Conservation (phyloP, 495 filamentous ascomycete genomes). For the Lasiosphaeria miniovina region DNA sequence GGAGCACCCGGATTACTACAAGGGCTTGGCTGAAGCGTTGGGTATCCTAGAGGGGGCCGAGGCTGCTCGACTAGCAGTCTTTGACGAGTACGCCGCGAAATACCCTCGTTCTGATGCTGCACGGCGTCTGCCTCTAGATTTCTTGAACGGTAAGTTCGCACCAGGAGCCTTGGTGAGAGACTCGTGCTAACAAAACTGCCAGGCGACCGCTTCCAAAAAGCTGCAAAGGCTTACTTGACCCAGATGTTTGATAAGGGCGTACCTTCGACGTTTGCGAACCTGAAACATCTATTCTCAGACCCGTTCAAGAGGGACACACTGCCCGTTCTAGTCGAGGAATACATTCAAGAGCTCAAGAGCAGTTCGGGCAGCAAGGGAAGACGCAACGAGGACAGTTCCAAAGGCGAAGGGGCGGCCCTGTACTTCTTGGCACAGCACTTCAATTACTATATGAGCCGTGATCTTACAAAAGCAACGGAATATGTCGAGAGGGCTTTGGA, state of each 20-base stretch:
- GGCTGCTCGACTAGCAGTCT: constrained; percentile 63
- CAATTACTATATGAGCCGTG: constrained; percentile 83
- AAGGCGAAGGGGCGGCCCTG: constrained; percentile 71
- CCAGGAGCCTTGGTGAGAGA: not conserved
- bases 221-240: constrained; percentile 76
- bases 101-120: constrained; percentile 81
- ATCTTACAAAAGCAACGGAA: constrained; percentile 75
- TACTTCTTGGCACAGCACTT: constrained; percentile 98
- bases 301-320: constrained; percentile 70
- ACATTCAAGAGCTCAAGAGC: constrained; percentile 55
- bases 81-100: constrained; percentile 77
- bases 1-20: constrained; percentile 84
- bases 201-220: constrained; percentile 76
- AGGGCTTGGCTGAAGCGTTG: constrained; percentile 66
- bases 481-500: constrained; percentile 82
- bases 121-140: constrained; percentile 82
- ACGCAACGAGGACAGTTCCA: constrained; percentile 54
- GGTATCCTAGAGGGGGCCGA: constrained; percentile 60
- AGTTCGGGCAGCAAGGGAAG: constrained; percentile 38
- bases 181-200: constrained; percentile 16
- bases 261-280: constrained; percentile 91
- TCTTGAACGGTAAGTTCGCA: constrained; percentile 62
- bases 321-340: constrained; percentile 73
- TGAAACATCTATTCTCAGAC: constrained; percentile 86
- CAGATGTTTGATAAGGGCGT: constrained; percentile 94